phyloP scores from a whole-genome alignment of 176 grass and related monocot genomes.

The Phoenix roebelenii region DNA sequence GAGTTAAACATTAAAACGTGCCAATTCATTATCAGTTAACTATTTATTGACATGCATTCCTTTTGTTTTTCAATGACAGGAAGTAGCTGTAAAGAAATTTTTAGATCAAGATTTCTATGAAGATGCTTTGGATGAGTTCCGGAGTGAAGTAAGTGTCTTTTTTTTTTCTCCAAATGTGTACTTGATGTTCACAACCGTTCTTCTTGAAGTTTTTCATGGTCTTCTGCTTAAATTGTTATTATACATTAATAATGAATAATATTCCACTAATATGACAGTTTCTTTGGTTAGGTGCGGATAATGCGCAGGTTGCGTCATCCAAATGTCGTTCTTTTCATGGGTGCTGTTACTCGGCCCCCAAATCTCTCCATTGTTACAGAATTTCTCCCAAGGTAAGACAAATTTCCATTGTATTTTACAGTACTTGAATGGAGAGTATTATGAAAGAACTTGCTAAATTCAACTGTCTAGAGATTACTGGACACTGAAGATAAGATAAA shows the following conservation, averaged over 20 bases:
- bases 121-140: slow-evolving; percentile 91
- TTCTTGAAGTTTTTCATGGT: no score
- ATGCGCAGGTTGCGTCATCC: slow-evolving; percentile 15
- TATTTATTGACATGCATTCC: slow-evolving; percentile 2
- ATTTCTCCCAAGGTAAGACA: slow-evolving; percentile 3
- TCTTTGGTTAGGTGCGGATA: slow-evolving; percentile 3
- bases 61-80: slow-evolving; percentile 47
- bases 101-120: slow-evolving; percentile 99
- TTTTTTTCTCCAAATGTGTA: no score
- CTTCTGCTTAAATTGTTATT: no score
- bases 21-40: no score
- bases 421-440: no score
- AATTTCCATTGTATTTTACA: background rate
- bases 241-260: no score
- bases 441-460: no score
- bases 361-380: slow-evolving; percentile 13
- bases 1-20: no score
- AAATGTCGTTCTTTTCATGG: slow-evolving; percentile 14
- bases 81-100: slow-evolving; percentile 99
- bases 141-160: slow-evolving; percentile 71
- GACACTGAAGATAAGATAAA: no score
- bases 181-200: no score
- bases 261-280: background rate
- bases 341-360: slow-evolving; percentile 13
- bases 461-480: no score